phyloP scores from a whole-genome alignment of 495 filamentous ascomycete species.

The Tetracladium marchalianum region DNA sequence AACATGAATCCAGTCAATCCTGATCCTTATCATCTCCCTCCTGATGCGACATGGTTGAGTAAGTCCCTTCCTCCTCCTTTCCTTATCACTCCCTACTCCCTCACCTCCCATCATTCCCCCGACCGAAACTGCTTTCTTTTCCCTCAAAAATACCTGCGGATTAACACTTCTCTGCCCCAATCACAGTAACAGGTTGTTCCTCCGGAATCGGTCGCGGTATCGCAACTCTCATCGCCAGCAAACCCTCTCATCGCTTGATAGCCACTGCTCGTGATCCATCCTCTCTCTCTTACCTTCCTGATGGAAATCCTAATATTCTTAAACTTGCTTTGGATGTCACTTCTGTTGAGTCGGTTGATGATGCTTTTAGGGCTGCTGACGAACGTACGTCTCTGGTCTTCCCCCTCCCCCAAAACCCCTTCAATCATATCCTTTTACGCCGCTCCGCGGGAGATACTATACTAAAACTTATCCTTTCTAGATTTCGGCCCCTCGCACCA shows the following conservation, averaged over 20 bases:
- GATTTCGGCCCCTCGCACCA: conserved; percentile 23
- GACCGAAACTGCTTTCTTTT: too few relatives aligned
- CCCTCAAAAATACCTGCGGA: background rate
- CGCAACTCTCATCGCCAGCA: conserved; percentile 19
- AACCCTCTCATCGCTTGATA: conserved; percentile 23
- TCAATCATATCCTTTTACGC: too few relatives aligned
- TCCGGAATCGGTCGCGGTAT: conserved; percentile 36
- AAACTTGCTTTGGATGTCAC: conserved; percentile 38
- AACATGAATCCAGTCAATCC: conserved; percentile 25
- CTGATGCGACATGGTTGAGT: conserved; percentile 42
- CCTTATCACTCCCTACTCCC: too few relatives aligned
- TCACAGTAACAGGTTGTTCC: conserved; percentile 39
- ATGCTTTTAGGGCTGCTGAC: conserved; percentile 21
- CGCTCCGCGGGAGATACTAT: too few relatives aligned
- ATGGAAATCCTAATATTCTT: conserved; percentile 24
- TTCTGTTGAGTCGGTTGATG: conserved; percentile 28
- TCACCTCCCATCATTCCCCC: too few relatives aligned
- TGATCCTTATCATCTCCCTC: conserved; percentile 33
- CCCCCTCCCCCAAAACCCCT: too few relatives aligned
- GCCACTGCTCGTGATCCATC: conserved; percentile 27
- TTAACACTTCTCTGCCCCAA: too few relatives aligned
- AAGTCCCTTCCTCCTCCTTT: conserved; percentile 9
- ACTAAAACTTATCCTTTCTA: too few relatives aligned
- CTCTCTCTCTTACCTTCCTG: conserved; percentile 22
- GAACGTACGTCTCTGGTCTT: background rate